A percentile compares a stretch with the other conserved stretches of the same genome.
Evolutionary conservation across 768 basidiomycete genomes (phyloP).

Genomic region (Postia placenta): DNA sequence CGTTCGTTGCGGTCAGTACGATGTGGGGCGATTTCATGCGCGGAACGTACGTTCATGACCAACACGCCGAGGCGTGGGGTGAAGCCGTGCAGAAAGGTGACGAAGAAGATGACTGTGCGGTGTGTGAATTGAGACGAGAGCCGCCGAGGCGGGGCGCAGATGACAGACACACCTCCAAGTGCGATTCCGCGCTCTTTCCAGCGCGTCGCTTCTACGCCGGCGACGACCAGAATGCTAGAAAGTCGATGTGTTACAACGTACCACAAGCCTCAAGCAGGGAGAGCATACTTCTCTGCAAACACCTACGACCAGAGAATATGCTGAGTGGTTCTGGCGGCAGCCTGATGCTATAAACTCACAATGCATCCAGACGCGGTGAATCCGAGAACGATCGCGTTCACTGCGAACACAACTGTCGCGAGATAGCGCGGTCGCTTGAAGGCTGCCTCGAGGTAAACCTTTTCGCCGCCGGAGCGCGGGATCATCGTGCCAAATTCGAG

Average conservation of each 20-base stretch:
- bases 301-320: constrained; percentile 15
- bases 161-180: constrained; percentile 36
- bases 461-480: constrained; percentile 56
- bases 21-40: too few relatives aligned
- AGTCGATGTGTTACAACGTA: too few relatives aligned
- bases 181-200: constrained; percentile 58
- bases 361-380: constrained; percentile 30
- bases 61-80: constrained; percentile 41
- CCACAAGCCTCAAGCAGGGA: too few relatives aligned
- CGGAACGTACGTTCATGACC: constrained; percentile 45
- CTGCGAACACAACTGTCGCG: constrained; percentile 29
- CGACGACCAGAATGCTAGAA: constrained; percentile 39
- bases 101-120: constrained; percentile 41
- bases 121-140: too few relatives aligned
- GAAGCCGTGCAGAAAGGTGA: constrained; percentile 46
- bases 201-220: constrained; percentile 20
- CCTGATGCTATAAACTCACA: constrained; percentile 12
- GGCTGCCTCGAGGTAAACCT: constrained; percentile 54
- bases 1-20: not conserved
- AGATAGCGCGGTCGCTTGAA: constrained; percentile 32
- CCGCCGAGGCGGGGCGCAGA: not conserved
- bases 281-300: constrained; percentile 23
- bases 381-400: constrained; percentile 27
- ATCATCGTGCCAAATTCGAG: constrained; percentile 61
- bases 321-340: not conserved